Conservation (phyloP, 768 basidiomycete genomes). For the Cubamyces lactineus region DNA sequence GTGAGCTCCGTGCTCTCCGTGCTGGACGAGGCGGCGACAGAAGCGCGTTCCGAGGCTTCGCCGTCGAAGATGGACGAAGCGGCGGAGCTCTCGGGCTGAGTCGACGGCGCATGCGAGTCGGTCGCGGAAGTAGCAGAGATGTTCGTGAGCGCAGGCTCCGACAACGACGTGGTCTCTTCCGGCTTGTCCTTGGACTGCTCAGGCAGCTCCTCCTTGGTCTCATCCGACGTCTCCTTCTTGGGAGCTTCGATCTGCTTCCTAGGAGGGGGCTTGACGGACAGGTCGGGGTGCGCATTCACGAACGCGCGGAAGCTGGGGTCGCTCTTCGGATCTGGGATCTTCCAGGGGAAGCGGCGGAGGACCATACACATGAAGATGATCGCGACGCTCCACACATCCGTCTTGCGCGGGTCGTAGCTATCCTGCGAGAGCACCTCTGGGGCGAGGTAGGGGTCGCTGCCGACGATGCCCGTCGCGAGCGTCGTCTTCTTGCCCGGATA, state of each 20-base stretch:
- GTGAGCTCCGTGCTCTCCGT: slow-evolving; percentile 27
- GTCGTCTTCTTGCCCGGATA: slow-evolving; percentile 89
- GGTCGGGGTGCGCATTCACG: slow-evolving; percentile 90
- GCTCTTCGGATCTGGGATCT: slow-evolving; percentile 92
- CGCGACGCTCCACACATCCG: slow-evolving; percentile 97
- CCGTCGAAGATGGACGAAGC: slow-evolving; percentile 17
- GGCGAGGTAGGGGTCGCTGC: slow-evolving; percentile 97
- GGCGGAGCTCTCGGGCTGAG: slow-evolving; percentile 17
- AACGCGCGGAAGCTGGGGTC: slow-evolving; percentile 93
- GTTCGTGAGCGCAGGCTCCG: slow-evolving; percentile 5
- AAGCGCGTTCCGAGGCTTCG: slow-evolving; percentile 16
- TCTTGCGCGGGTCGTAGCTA: slow-evolving; percentile 92
- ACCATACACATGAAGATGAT: slow-evolving; percentile 99
- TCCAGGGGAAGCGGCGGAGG: slow-evolving; percentile 97
- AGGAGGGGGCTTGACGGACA: slow-evolving; percentile 46
- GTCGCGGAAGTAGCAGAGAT: slow-evolving; percentile 11
- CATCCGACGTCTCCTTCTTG: slow-evolving; percentile 12
- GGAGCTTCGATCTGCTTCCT: slow-evolving; percentile 16
- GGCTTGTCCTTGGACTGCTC: slow-evolving; percentile 13
- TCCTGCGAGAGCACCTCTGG: slow-evolving; percentile 88
- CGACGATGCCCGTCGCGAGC: slow-evolving; percentile 87
- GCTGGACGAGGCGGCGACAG: slow-evolving; percentile 19
- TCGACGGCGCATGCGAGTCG: slow-evolving; percentile 26
- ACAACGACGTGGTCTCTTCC: background rate
- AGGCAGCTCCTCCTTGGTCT: background rate